phyloP scores from a whole-genome alignment of 129 eudicot species.

The Deinandra increscens region DNA sequence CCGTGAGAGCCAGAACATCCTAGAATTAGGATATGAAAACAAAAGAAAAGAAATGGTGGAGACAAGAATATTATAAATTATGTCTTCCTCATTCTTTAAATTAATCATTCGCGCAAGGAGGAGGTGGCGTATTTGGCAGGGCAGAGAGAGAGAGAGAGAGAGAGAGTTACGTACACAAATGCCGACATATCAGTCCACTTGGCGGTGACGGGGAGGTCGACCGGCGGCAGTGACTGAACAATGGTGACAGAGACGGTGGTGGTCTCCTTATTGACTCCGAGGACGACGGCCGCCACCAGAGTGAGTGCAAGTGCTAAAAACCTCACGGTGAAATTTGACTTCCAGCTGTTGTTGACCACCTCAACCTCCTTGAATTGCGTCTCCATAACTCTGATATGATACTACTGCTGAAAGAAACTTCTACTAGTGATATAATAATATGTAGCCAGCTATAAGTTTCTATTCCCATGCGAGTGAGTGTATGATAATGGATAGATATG shows the following conservation, averaged over 20 bases:
- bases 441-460: too few species aligned
- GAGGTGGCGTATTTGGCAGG: too few species aligned
- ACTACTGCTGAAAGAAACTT: not conserved
- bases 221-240: constrained; percentile 59
- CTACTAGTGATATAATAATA: constrained; percentile 4
- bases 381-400: constrained; percentile 14
- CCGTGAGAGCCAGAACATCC: too few species aligned
- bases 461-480: too few species aligned
- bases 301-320: constrained; percentile 52
- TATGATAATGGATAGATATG: too few species aligned
- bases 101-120: too few species aligned
- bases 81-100: too few species aligned
- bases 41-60: too few species aligned
- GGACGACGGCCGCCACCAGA: constrained; percentile 48
- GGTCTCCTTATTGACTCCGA: constrained; percentile 59
- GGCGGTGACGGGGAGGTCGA: constrained; percentile 60
- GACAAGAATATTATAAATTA: too few species aligned
- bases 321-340: constrained; percentile 31
- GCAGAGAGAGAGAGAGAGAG: not conserved
- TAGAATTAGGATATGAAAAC: too few species aligned
- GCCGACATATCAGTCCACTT: constrained; percentile 58
- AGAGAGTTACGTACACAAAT: constrained; percentile 28
- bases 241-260: constrained; percentile 35
- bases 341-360: constrained; percentile 13
- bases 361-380: constrained; percentile 27